Evolutionary conservation across 352 stramenopile genomes (phyloP), one percentile per base, ranked within the genome.

Genomic region (Pythium aristosporum): DNA sequence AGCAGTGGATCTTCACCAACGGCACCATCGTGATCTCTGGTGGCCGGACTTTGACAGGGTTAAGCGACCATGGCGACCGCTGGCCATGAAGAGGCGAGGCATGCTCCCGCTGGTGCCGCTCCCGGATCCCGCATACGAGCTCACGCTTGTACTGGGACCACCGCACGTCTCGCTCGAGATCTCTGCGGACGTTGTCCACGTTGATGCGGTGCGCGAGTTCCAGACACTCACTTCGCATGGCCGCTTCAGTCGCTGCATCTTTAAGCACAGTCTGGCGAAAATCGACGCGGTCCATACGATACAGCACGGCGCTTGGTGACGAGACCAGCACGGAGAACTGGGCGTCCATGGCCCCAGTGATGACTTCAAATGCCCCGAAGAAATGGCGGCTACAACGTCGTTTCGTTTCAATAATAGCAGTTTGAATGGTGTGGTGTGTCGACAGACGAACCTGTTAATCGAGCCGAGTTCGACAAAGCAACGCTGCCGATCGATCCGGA

Each of bases 221-320:
- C 11, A 74, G 44, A 1, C 74, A 71, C 60, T 89, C 80, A n/a
- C 56, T 58, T 0, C 77, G 67, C 13, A 91, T 57, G 10, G 77
- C 49, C 20, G 79, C 64, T n/a, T 89, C 80, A 0, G 76, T 85
- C 28, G 69, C 49, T 0, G 59, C 0, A 48, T 91, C 82, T 43
- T 88, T 89, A 4, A 90, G 68, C 13, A 85, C 59, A 36, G 75
- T 79, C 53, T 89, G 80, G 11, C 82, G 75, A 39, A 91, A 89
- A 43, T 89, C 82, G 2, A 80, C 70, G n/a, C 82, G 80, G 47
- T 91, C 82, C 9, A 91, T 60, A 11, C 80, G 77, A 54, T 89
- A 91, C 48, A 91, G 57, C 6, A 84, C 72, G 12, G 75, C 77
- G 18, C 67, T 80, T 1, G 82, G 80, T 0, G 82, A 91, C 15